Percentiles rank a stretch among this genome's conserved stretches.
These are phyloP conservation scores for Anaeramoeba flamelloides DNA, from an alignment of 78 protist species.

Conservation along the genomic window DNA sequence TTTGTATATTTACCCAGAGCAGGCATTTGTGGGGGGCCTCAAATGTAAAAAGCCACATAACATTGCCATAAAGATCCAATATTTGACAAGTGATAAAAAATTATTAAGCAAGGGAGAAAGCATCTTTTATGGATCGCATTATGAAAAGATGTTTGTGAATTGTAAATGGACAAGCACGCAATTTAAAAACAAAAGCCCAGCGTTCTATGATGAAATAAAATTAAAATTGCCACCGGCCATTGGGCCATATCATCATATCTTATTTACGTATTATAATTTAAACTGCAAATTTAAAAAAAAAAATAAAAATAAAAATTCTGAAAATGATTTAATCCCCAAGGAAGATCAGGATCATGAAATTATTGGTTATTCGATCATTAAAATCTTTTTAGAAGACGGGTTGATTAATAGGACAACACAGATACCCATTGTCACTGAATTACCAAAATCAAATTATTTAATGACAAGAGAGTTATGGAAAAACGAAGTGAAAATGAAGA, in stretches of 20 bases:
- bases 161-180: not conserved
- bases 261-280: not conserved
- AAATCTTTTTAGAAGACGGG: not conserved
- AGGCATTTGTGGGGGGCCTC: no score
- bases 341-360: not conserved
- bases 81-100: not conserved
- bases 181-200: not conserved
- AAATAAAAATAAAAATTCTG: no score
- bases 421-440: not conserved
- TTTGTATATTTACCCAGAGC: not conserved
- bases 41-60: not conserved
- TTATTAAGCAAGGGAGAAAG: not conserved
- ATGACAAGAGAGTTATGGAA: not conserved
- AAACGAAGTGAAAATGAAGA: not conserved
- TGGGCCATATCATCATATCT: not conserved
- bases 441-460: not conserved
- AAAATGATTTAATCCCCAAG: no score
- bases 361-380: not conserved
- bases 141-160: not conserved
- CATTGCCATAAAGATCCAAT: not conserved
- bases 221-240: not conserved
- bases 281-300: not conserved
- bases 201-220: not conserved
- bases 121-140: not conserved
- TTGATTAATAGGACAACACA: not conserved